Evolutionary conservation across 148 eudicot genomes (phyloP), one percentile per base, ranked within the genome.

Genomic region (Hydrangea macrophylla): DNA sequence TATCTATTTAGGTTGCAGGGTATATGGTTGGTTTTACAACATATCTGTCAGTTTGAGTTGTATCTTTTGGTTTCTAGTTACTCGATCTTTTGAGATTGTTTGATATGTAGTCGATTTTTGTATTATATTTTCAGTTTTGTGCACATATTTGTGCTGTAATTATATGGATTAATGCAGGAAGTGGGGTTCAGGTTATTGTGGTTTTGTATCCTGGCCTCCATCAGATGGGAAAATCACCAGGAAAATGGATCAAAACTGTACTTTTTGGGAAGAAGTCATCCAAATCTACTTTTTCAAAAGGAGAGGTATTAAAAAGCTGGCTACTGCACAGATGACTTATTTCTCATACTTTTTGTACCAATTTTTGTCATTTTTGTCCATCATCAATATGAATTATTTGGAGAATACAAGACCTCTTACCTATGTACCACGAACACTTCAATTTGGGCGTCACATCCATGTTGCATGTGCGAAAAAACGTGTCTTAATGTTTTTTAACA

Each of bases 191-290:
- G 24, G 22, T 32, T 58, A 40, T 58, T 7, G 27, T 32, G 23
- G 11, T n/a, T 56, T 56, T 18, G 22, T 20, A 15, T 17, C 53
- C 6, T 58, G 37, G 35, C 13, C 37, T 5, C 36, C 5, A 2
- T 58, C 45, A 18, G 23, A 68, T 68, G 71, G 71, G 71, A 3
- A 68, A 68, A 27, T 68, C 71, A 17, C 71, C 71, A 25, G 71
- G 71, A 30, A 68, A 68, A 68, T 68, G 71, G 71, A 68, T 68
- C 71, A 68, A 68, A 18, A 68, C 71, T 15, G 9, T 68, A 28
- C 71, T 68, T 11, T 68, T 68, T 11, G 48, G 86, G 69, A 82
- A 85, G 77, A 85, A 85, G 45, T 44, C 80, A 1, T 70, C 84
- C 31, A 85, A 82, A 36, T 77, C 86, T 67, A 75, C 67, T 55